These are phyloP conservation scores for Bocquillonia castaneifolia DNA, from an alignment of 441 rosid genomes.

Conservation along the genomic window DNA sequence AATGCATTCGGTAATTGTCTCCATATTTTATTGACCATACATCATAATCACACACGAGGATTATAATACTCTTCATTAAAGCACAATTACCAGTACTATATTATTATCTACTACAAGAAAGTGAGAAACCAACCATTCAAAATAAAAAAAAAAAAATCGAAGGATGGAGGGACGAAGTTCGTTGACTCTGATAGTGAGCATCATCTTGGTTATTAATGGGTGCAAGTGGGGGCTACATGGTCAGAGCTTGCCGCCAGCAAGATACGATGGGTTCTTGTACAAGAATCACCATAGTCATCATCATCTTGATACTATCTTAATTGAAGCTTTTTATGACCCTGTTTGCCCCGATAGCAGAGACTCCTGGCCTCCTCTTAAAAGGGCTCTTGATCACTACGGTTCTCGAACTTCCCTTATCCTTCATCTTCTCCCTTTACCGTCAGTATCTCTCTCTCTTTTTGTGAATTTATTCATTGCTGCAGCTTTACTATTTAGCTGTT, in stretches of 20 bases:
- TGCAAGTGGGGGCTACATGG: conserved; percentile 22
- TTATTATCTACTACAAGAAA: too few species aligned
- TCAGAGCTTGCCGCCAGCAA: conserved; percentile 66
- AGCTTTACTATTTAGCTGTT: too few species aligned
- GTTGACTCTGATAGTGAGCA: conserved; percentile 11
- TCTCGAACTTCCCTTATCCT: conserved; percentile 47
- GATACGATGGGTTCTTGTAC: conserved; percentile 68
- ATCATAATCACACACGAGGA: too few species aligned
- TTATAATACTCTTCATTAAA: too few species aligned
- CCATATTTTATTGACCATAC: too few species aligned
- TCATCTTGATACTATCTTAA: conserved; percentile 40
- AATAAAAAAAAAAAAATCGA: too few species aligned
- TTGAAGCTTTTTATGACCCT: conserved; percentile 85
- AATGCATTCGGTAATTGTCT: too few species aligned
- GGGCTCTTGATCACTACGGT: conserved; percentile 54
- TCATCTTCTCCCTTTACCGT: conserved; percentile 90
- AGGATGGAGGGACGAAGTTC: conserved; percentile 1
- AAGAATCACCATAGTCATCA: conserved; percentile 25
- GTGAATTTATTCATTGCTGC: too few species aligned
- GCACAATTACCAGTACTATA: too few species aligned
- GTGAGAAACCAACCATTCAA: too few species aligned
- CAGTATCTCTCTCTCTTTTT: conserved; percentile 24
- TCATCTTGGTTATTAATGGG: conserved; percentile 11
- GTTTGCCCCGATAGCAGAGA: conserved; percentile 87
- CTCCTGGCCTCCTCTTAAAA: conserved; percentile 74